These are phyloP conservation scores for Zopfia rhizophila DNA, from an alignment of 2,329 filamentous ascomycete genomes.

Conservation along the genomic window DNA sequence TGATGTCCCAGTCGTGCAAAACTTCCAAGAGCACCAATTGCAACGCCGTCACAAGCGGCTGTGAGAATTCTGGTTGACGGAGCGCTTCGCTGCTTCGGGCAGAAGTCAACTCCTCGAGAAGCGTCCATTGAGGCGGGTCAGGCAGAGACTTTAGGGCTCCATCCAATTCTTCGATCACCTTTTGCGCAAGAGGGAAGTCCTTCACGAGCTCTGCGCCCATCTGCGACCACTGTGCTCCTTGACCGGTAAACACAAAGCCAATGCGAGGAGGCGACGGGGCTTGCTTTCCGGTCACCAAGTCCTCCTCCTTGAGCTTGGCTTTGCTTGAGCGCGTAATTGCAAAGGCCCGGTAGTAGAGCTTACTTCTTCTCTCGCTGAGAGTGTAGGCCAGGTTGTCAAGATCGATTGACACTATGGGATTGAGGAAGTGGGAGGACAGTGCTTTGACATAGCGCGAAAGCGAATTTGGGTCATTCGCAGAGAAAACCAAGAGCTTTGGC, in stretches of 20 bases:
- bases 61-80: constrained; percentile 21
- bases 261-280: constrained; percentile 6
- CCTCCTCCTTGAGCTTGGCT: constrained; percentile 7
- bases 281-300: constrained; percentile 6
- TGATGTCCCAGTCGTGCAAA: constrained; percentile 21
- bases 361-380: too few species aligned
- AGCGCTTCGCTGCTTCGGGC: not conserved
- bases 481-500: constrained; percentile 9
- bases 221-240: constrained; percentile 18
- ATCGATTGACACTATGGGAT: constrained; percentile 49
- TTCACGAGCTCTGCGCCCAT: constrained; percentile 12
- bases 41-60: constrained; percentile 28
- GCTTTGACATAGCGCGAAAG: constrained; percentile 6
- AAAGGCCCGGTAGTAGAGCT: constrained; percentile 18
- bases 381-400: not conserved
- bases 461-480: constrained; percentile 17
- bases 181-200: constrained; percentile 2
- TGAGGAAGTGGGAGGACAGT: constrained; percentile 31
- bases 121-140: constrained; percentile 23
- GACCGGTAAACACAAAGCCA: constrained; percentile 17
- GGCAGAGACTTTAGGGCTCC: constrained; percentile 3
- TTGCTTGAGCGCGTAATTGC: constrained; percentile 4
- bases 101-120: constrained; percentile 20
- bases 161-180: not conserved
- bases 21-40: constrained; percentile 29